These are phyloP conservation scores for Leccinum brunneo-olivaceum DNA, from an alignment of 1,284 basidiomycete genomes.

Conservation along the genomic window DNA sequence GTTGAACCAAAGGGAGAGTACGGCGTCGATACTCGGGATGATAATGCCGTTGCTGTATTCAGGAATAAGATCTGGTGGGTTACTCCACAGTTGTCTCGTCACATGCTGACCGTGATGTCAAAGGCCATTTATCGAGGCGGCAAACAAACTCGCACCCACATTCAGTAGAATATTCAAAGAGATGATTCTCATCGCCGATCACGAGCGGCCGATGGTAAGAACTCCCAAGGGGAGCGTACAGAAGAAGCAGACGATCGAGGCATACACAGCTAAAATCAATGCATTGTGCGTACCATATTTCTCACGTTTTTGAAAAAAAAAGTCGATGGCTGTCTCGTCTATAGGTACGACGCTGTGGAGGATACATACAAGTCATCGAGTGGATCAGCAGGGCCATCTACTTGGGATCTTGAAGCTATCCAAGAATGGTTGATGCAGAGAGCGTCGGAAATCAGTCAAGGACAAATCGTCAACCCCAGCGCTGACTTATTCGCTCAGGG, in stretches of 20 bases:
- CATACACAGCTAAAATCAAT: background rate
- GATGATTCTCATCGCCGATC: background rate
- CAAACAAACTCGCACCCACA: background rate
- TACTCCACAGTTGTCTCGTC: background rate
- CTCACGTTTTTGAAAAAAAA: background rate
- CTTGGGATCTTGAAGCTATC: conserved; percentile 21
- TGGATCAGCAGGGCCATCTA: conserved; percentile 14
- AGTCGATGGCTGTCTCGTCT: no score
- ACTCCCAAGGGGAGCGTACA: background rate
- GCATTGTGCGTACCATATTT: background rate
- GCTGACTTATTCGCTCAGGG: conserved; percentile 29
- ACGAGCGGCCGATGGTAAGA: background rate
- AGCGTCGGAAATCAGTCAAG: background rate
- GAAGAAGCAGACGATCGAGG: background rate
- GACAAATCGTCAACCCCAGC: conserved; percentile 7
- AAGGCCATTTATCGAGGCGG: background rate
- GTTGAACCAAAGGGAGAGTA: conserved; percentile 29
- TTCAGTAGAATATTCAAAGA: conserved; percentile 1
- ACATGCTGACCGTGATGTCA: background rate
- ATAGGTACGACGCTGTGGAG: conserved; percentile 27
- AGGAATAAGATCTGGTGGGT: conserved; percentile 34
- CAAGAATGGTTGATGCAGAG: conserved; percentile 24
- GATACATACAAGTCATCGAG: conserved; percentile 12
- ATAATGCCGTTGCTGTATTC: conserved; percentile 26
- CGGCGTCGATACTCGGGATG: conserved; percentile 26